Evolutionary conservation across 1,139 yeast species (phyloP), one percentile per base, ranked within the genome.

Genomic region (Meyerozyma athensensis): DNA sequence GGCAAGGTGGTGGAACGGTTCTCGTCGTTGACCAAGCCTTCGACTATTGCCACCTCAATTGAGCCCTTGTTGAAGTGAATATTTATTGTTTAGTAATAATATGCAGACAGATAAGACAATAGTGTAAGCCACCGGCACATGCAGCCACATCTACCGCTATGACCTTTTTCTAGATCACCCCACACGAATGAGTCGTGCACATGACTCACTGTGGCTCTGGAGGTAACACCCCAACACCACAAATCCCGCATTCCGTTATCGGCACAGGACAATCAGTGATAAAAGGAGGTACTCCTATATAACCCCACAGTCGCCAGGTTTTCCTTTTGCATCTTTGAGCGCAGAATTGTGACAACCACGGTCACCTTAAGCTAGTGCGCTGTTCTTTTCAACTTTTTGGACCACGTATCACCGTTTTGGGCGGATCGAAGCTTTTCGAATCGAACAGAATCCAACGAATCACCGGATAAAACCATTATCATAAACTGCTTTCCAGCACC

Each of bases 1-100:
- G 77, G 76, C 39, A 59, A 67, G 26, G 76, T 70, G 35, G 70
- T 68, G 36, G 69, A 65, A 48, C 61, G 76, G 53, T 66, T 53
- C 52, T 61, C 66, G 13, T 59, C 72, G 18, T 52, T 68, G 45
- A 65, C 75, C 44, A 68, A 66, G 53, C 77, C 77, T 23, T 41
- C 44, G 36, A 46, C 63, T 26, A 52, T 70, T 49, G 60, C 46
- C 20, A 48, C 59, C 12, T 59, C 61, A 45, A 69, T 70, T 43
- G 72, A 70, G 42, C 60, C 58, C 39, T 63, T 68, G 47, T 68
- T 68, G 32, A 28, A 28, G 32, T 24, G 14, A 24, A 12, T 24
- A n/a, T 24, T 24, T n/a, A 24, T 24, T 24, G 13, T 24, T 24
- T n/a, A 10, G 14, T 24, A 24, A 13, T 24, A 9, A 7, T 12